Percentiles rank a stretch among this genome's conserved stretches.
Conservation (phyloP, 2,329 filamentous ascomycete genomes). For the Orbilia quercus region DNA sequence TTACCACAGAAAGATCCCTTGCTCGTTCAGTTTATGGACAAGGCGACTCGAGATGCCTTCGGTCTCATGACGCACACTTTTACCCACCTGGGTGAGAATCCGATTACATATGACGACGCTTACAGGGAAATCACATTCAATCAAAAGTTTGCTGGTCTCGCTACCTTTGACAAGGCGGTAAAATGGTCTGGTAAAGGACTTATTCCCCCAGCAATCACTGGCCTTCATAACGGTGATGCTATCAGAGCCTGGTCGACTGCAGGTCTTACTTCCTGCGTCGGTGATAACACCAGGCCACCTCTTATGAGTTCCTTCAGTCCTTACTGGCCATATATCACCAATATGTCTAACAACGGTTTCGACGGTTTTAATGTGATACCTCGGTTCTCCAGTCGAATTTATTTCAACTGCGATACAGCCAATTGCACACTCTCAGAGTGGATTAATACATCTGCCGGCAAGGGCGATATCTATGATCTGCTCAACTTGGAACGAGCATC, state of each 20-base stretch:
- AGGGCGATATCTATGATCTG: constrained; percentile 68
- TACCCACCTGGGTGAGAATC: constrained; percentile 71
- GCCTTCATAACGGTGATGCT: constrained; percentile 73
- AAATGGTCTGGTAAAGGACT: constrained; percentile 69
- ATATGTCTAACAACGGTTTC: constrained; percentile 67
- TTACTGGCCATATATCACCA: constrained; percentile 70
- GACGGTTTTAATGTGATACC: constrained; percentile 70
- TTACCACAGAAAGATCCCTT: constrained; percentile 35
- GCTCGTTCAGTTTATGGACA: constrained; percentile 49
- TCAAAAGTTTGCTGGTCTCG: constrained; percentile 70
- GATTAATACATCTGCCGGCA: constrained; percentile 70
- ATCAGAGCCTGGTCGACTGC: constrained; percentile 71
- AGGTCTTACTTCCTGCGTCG: constrained; percentile 72
- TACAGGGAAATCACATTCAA: constrained; percentile 72
- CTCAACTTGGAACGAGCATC: constrained; percentile 67
- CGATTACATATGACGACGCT: constrained; percentile 71
- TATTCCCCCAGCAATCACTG: constrained; percentile 73
- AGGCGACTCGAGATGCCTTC: constrained; percentile 68
- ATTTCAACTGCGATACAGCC: constrained; percentile 73
- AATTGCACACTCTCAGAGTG: constrained; percentile 71
- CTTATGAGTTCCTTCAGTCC: constrained; percentile 68
- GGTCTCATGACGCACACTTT: constrained; percentile 73
- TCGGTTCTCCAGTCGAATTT: constrained; percentile 72
- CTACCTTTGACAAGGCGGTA: constrained; percentile 66
- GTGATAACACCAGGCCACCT: constrained; percentile 71